Percentiles rank a stretch among this genome's conserved stretches.
These are phyloP conservation scores for Ceratocystis cubensis DNA, from an alignment of 2,329 filamentous ascomycete species.

Conservation along the genomic window DNA sequence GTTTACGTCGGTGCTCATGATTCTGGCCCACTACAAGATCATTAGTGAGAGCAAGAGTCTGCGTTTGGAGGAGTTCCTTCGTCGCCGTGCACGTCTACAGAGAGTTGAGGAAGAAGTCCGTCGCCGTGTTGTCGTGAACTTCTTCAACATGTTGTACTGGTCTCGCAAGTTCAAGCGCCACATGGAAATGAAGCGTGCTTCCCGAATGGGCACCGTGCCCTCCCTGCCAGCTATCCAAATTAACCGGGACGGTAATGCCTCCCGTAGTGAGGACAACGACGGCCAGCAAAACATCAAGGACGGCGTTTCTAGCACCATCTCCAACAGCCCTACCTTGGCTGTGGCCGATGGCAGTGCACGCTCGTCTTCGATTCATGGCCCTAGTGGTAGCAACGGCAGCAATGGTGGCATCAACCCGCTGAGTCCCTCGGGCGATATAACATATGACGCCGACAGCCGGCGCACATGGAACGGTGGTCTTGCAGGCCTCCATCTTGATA, in stretches of 20 bases:
- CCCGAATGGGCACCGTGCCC: conserved; percentile 65
- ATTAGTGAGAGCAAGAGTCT: conserved; percentile 96
- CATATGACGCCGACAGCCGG: conserved; percentile 29
- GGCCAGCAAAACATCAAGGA: not conserved
- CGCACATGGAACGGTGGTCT: conserved; percentile 31
- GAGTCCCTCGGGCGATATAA: conserved; percentile 22
- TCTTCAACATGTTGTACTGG: conserved; percentile 92
- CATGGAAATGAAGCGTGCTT: conserved; percentile 57
- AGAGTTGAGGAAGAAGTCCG: conserved; percentile 91
- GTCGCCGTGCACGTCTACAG: conserved; percentile 77
- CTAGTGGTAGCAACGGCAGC: not conserved
- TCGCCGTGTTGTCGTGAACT: conserved; percentile 78
- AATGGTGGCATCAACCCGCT: conserved; percentile 10
- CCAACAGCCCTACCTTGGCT: conserved; percentile 17
- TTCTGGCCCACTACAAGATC: conserved; percentile 94
- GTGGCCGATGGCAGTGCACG: conserved; percentile 4
- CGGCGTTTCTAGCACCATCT: conserved; percentile 10
- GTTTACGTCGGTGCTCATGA: conserved; percentile 87
- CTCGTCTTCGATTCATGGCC: conserved; percentile 13
- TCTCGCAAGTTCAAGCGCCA: conserved; percentile 67
- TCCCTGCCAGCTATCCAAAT: conserved; percentile 83
- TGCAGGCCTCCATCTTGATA: conserved; percentile 29
- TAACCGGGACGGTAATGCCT: conserved; percentile 50
- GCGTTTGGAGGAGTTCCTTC: conserved; percentile 85
- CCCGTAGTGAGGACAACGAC: not conserved